These are phyloP conservation scores for Tardiomyces blankii DNA, from an alignment of 1,139 yeast species.

Conservation along the genomic window DNA sequence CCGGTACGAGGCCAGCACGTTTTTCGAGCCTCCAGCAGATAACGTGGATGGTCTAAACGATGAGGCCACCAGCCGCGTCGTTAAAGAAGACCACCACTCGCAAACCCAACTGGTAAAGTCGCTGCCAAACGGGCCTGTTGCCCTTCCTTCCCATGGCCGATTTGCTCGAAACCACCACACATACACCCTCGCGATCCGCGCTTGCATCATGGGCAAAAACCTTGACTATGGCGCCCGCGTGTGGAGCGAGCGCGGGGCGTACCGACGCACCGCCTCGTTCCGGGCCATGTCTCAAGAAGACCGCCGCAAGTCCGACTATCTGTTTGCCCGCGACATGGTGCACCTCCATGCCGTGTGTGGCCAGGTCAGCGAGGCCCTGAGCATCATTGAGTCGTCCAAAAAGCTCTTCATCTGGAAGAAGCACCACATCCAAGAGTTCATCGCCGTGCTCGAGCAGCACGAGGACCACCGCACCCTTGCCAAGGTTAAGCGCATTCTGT, in stretches of 20 bases:
- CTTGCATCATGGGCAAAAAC: conserved; percentile 40
- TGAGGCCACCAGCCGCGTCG: no score
- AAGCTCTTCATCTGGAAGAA: conserved; percentile 60
- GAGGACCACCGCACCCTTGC: conserved; percentile 33
- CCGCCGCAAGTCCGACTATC: conserved; percentile 48
- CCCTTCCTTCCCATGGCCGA: no score
- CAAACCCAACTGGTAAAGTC: no score
- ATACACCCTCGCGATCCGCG: conserved; percentile 54
- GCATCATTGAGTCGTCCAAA: conserved; percentile 54
- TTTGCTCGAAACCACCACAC: conserved; percentile 40
- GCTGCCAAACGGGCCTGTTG: no score
- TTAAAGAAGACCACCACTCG: no score
- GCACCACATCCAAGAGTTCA: conserved; percentile 16
- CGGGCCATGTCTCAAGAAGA: conserved; percentile 27
- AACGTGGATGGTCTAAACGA: no score
- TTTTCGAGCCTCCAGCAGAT: conserved; percentile 20
- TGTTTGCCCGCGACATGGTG: conserved; percentile 59
- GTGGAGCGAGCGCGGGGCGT: conserved; percentile 72
- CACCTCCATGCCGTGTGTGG: conserved; percentile 40
- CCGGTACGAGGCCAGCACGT: conserved; percentile 40
- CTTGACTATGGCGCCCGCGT: conserved; percentile 48
- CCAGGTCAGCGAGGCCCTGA: conserved; percentile 56
- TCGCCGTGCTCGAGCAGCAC: conserved; percentile 27
- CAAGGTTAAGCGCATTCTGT: conserved; percentile 1
- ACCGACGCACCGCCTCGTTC: conserved; percentile 45